These are phyloP conservation scores for Neofusicoccum sp. DNA, from an alignment of 2,329 filamentous ascomycete species.

Conservation along the genomic window DNA sequence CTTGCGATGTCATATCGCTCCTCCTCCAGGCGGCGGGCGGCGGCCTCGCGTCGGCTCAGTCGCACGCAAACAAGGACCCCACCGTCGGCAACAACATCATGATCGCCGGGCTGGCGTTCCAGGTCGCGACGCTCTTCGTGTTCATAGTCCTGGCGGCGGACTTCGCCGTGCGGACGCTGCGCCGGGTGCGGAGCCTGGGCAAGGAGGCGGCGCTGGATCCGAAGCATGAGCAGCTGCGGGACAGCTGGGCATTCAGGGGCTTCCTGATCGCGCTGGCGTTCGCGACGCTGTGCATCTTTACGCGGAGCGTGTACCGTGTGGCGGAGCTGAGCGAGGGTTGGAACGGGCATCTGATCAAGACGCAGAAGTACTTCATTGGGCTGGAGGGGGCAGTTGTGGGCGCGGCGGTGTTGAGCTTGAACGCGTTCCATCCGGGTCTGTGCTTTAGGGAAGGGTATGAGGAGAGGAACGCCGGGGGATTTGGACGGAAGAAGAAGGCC, in stretches of 20 bases:
- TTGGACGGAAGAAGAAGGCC: slow-evolving; percentile 23
- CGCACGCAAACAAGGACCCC: slow-evolving; percentile 31
- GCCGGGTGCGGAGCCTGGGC: slow-evolving; percentile 25
- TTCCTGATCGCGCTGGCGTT: slow-evolving; percentile 57
- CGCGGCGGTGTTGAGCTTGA: slow-evolving; percentile 33
- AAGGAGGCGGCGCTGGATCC: slow-evolving; percentile 27
- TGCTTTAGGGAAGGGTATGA: slow-evolving; percentile 35
- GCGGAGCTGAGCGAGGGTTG: slow-evolving; percentile 66
- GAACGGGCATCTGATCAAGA: slow-evolving; percentile 56
- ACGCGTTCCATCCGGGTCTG: slow-evolving; percentile 36
- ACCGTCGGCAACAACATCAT: slow-evolving; percentile 45
- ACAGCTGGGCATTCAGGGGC: slow-evolving; percentile 48
- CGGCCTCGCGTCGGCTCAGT: slow-evolving; percentile 39
- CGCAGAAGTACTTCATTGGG: slow-evolving; percentile 39
- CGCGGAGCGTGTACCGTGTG: slow-evolving; percentile 64
- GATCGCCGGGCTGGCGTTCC: slow-evolving; percentile 45
- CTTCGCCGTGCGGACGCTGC: slow-evolving; percentile 35
- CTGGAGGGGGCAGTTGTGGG: slow-evolving; percentile 37
- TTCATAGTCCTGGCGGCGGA: slow-evolving; percentile 44
- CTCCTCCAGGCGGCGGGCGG: slow-evolving; percentile 46
- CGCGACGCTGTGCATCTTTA: slow-evolving; percentile 63
- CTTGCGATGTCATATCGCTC: slow-evolving; percentile 48
- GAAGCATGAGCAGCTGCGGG: slow-evolving; percentile 26
- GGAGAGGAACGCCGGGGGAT: slow-evolving; percentile 21
- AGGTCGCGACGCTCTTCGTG: slow-evolving; percentile 44